phyloP scores from a whole-genome alignment of 2,329 filamentous ascomycete genomes.

The Thermomyces lanuginosus region DNA sequence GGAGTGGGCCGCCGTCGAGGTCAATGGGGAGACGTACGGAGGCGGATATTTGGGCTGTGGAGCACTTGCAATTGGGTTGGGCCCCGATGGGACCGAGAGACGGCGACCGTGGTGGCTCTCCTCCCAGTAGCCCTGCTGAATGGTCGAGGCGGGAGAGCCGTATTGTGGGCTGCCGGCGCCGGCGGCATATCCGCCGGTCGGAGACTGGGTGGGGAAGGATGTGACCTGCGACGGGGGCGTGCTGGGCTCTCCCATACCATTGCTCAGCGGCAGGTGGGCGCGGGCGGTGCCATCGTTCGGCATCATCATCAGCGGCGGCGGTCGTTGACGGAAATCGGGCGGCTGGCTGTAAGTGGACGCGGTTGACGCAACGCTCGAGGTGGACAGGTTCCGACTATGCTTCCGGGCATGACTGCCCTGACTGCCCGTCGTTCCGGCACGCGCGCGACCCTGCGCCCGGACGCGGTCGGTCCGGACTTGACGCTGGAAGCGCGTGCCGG shows the following conservation, averaged over 20 bases:
- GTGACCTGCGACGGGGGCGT: slow-evolving; percentile 48
- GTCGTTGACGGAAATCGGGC: slow-evolving; percentile 51
- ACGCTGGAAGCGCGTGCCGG: slow-evolving; percentile 77
- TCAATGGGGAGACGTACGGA: slow-evolving; percentile 39
- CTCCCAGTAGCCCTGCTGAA: slow-evolving; percentile 61
- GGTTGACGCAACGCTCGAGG: slow-evolving; percentile 70
- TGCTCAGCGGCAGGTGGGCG: slow-evolving; percentile 50
- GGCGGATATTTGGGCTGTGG: slow-evolving; percentile 41
- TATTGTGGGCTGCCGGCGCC: slow-evolving; percentile 63
- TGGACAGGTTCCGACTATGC: slow-evolving; percentile 70
- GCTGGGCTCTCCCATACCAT: slow-evolving; percentile 43
- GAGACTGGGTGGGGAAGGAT: slow-evolving; percentile 50
- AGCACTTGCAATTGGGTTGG: slow-evolving; percentile 56
- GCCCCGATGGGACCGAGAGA: slow-evolving; percentile 63
- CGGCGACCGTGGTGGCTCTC: slow-evolving; percentile 54
- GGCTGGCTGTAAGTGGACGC: slow-evolving; percentile 50
- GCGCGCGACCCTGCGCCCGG: slow-evolving; percentile 54
- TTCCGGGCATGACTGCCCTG: slow-evolving; percentile 55
- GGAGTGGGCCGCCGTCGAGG: slow-evolving; percentile 37
- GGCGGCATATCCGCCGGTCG: slow-evolving; percentile 55
- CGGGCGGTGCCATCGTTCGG: slow-evolving; percentile 48
- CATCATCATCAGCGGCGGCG: slow-evolving; percentile 78
- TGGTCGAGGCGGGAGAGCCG: slow-evolving; percentile 57
- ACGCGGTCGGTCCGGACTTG: slow-evolving; percentile 81
- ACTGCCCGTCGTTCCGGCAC: slow-evolving; percentile 63